A percentile compares a stretch with the other conserved stretches of the same genome.
Conservation (phyloP, 169 alveolate genomes). For the Cryptosporidium ryanae region DNA sequence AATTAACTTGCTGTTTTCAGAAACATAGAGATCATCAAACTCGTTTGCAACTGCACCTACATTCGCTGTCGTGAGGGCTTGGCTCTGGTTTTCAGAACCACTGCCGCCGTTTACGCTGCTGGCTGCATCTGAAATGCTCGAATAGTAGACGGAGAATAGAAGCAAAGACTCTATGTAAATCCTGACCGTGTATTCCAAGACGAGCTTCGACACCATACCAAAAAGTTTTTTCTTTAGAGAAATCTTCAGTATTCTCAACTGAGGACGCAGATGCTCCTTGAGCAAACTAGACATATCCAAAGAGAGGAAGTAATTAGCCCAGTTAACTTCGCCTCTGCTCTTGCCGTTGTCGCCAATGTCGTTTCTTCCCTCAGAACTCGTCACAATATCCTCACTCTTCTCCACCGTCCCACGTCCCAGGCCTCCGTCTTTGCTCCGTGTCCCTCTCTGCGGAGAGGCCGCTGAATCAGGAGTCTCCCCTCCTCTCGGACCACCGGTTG, state of each 20-base stretch:
- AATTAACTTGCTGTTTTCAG: constrained; percentile 16
- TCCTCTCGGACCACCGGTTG: no score
- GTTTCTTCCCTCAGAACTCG: neutral
- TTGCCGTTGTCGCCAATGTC: neutral
- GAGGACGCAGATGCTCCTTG: constrained; percentile 57
- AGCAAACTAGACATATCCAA: constrained; percentile 55
- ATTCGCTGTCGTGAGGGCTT: neutral
- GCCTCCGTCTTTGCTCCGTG: no score
- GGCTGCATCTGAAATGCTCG: neutral
- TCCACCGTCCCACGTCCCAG: no score
- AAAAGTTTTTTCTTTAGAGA: constrained; percentile 61
- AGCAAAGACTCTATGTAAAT: constrained; percentile 39
- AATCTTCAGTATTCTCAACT: constrained; percentile 56
- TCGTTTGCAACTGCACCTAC: constrained; percentile 3
- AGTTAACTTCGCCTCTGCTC: neutral
- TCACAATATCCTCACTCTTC: no score
- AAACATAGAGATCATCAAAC: constrained; percentile 4
- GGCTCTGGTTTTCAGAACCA: neutral
- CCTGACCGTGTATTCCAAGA: constrained; percentile 31
- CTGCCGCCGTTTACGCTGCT: neutral
- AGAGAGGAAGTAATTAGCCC: constrained; percentile 26
- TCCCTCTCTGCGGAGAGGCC: no score
- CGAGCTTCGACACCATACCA: constrained; percentile 32
- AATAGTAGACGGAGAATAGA: constrained; percentile 23
- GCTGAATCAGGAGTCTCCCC: no score